phyloP scores from a whole-genome alignment of 441 rosid species.

The Croton laevigatus region DNA sequence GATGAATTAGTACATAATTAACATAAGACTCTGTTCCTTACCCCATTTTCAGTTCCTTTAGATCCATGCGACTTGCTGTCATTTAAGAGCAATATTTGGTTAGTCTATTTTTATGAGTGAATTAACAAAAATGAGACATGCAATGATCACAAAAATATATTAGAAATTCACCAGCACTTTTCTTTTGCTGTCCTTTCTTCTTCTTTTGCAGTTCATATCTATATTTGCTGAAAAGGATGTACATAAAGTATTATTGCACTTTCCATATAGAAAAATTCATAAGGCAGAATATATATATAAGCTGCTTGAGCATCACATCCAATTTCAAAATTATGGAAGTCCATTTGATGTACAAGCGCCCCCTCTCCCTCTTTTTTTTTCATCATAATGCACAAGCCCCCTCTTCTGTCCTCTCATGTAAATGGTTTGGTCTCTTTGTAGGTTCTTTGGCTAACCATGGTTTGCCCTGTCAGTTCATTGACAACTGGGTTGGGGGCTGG shows the following conservation, averaged over 20 bases:
- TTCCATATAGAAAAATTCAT: background rate
- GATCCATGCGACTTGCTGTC: slow-evolving; percentile 71
- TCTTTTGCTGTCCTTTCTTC: slow-evolving; percentile 84
- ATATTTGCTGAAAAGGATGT: slow-evolving; percentile 55
- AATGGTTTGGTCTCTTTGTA: no score
- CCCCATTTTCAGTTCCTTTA: slow-evolving; percentile 95
- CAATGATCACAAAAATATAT: slow-evolving; percentile 26
- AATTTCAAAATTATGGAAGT: no score
- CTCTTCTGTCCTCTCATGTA: no score
- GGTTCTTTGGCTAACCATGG: no score
- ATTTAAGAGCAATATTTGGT: slow-evolving; percentile 29
- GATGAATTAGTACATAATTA: background rate
- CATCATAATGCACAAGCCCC: no score
- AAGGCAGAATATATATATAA: background rate
- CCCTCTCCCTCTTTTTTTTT: no score
- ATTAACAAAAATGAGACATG: slow-evolving; percentile 19
- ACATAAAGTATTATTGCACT: slow-evolving; percentile 17
- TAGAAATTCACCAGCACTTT: slow-evolving; percentile 54
- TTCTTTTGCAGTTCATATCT: slow-evolving; percentile 80
- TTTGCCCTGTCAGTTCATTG: no score
- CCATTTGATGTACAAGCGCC: no score
- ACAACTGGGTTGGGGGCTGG: no score
- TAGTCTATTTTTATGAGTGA: slow-evolving; percentile 28
- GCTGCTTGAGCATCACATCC: no score
- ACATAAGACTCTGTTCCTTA: slow-evolving; percentile 1